These are phyloP conservation scores for Saccharomycopsis babjevae DNA, from an alignment of 805 yeast species.

Conservation along the genomic window DNA sequence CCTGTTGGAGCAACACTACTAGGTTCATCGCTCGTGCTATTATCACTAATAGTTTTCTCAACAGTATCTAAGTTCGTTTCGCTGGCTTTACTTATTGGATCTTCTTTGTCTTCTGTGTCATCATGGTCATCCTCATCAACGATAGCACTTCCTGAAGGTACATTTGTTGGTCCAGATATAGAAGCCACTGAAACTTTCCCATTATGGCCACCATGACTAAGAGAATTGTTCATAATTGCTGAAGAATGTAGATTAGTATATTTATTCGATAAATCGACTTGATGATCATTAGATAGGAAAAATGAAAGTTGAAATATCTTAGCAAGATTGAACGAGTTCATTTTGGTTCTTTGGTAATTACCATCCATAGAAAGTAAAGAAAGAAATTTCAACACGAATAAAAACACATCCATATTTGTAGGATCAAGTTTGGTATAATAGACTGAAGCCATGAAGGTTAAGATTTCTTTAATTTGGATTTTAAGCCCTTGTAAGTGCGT, in stretches of 20 bases:
- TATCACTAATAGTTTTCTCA: background rate
- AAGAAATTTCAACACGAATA: slow-evolving; percentile 8
- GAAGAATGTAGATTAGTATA: background rate
- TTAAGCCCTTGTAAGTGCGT: background rate
- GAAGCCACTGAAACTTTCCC: background rate
- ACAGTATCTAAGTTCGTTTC: background rate
- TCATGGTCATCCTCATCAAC: background rate
- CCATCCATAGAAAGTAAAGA: slow-evolving; percentile 1
- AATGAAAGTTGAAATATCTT: slow-evolving; percentile 31
- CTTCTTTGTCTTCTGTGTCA: background rate
- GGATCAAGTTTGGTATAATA: background rate
- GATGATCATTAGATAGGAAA: slow-evolving; percentile 19
- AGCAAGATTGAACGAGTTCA: slow-evolving; percentile 29
- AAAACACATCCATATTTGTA: slow-evolving; percentile 8
- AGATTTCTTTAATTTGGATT: slow-evolving; percentile 3
- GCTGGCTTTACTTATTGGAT: background rate
- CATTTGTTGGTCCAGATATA: background rate
- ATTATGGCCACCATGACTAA: background rate
- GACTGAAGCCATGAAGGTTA: slow-evolving; percentile 2
- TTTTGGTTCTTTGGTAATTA: slow-evolving; percentile 24
- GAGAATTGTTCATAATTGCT: background rate
- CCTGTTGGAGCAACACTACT: slow-evolving; percentile 4
- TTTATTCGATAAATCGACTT: background rate
- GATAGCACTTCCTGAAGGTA: background rate
- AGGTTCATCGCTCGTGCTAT: background rate